phyloP scores from a whole-genome alignment of 177 flowering plant species.

The Vitis hybrid region DNA sequence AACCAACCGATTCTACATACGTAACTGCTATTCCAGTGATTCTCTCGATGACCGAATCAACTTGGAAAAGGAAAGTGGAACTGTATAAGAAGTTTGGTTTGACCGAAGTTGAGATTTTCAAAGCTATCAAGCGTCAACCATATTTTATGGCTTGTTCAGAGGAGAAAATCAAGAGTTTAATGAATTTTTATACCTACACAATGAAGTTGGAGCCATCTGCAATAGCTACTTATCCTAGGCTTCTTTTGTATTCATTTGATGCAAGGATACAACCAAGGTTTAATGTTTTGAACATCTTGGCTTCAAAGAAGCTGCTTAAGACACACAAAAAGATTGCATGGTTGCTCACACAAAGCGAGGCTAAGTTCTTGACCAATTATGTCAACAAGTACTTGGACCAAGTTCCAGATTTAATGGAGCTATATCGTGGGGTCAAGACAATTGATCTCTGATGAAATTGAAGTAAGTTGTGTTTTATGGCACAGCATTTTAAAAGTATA shows the following conservation, averaged over 20 bases:
- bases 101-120: slow-evolving; percentile 14
- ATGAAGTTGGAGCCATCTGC: slow-evolving; percentile 9
- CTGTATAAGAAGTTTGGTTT: slow-evolving; percentile 23
- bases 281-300: slow-evolving; percentile 18
- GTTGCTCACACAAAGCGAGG: neutral
- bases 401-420: slow-evolving; percentile 13
- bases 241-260: slow-evolving; percentile 11
- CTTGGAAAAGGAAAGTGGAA: slow-evolving; percentile 18
- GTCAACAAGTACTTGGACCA: slow-evolving; percentile 2
- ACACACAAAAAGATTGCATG: neutral
- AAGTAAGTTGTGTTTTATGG: no score
- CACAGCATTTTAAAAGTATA: no score
- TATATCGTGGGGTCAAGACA: slow-evolving; percentile 1
- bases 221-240: slow-evolving; percentile 5
- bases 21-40: slow-evolving; percentile 7
- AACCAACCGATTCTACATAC: neutral
- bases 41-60: slow-evolving; percentile 7
- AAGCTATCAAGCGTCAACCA: slow-evolving; percentile 17
- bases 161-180: slow-evolving; percentile 16
- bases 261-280: slow-evolving; percentile 20
- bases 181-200: slow-evolving; percentile 18
- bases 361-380: neutral
- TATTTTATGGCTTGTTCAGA: slow-evolving; percentile 12
- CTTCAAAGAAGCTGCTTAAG: slow-evolving; percentile 13
- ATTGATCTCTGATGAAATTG: no score